phyloP scores from a whole-genome alignment of 2,329 filamentous ascomycete genomes.

The Aspergillus chevalieri region DNA sequence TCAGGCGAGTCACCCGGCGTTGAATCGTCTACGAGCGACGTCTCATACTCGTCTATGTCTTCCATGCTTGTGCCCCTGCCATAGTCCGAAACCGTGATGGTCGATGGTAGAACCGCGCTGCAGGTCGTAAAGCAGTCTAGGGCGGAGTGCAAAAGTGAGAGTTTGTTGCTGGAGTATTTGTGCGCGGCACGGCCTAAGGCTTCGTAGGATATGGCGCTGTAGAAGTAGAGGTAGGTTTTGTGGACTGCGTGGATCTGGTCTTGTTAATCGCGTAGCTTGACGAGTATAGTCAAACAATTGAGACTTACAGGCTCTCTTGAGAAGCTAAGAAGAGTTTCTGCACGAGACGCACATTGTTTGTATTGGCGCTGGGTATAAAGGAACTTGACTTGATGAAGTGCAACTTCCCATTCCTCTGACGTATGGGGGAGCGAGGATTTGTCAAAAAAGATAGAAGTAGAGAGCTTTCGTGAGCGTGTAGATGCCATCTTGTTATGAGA shows the following conservation, averaged over 20 bases:
- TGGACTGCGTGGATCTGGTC: conserved; percentile 29
- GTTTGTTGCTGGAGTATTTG: conserved; percentile 40
- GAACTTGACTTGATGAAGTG: conserved; percentile 29
- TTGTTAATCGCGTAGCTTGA: not conserved
- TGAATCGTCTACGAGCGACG: conserved; percentile 3
- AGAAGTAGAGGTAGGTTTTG: conserved; percentile 41
- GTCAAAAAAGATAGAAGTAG: conserved; percentile 10
- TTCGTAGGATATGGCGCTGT: conserved; percentile 43
- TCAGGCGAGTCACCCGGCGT: conserved; percentile 26
- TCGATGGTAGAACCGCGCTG: conserved; percentile 21
- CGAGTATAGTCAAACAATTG: not conserved
- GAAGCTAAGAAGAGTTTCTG: conserved; percentile 23
- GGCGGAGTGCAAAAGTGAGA: conserved; percentile 36
- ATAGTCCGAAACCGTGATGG: conserved; percentile 4
- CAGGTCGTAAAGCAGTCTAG: conserved; percentile 35
- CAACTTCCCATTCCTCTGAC: conserved; percentile 26
- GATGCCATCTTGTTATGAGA: not conserved
- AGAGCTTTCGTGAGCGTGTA: conserved; percentile 13
- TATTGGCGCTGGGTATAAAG: conserved; percentile 34
- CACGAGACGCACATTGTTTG: conserved; percentile 34
- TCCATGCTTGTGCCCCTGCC: not conserved
- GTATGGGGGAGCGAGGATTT: conserved; percentile 12
- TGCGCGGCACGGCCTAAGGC: conserved; percentile 42
- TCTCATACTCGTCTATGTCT: not conserved
- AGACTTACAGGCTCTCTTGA: conserved; percentile 21